Evolutionary conservation across 176 grass and related monocot species (phyloP).

Genomic region (Saccharum spontaneum): DNA sequence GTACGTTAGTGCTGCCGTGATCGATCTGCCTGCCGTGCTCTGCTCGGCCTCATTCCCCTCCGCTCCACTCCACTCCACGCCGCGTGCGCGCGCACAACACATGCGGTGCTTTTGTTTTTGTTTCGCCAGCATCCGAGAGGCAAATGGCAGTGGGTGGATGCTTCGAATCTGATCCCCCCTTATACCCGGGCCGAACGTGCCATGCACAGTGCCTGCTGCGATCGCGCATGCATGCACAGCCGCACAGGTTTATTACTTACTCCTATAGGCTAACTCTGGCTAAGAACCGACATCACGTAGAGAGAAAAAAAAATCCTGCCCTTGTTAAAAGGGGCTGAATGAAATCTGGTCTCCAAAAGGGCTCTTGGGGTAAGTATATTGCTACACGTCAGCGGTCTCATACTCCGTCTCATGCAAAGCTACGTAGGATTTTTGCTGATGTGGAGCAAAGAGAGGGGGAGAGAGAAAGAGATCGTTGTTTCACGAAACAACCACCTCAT

Average conservation of each 20-base stretch:
- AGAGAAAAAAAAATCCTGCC: background rate
- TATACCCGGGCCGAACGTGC: background rate
- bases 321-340: background rate
- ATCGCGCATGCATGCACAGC: background rate
- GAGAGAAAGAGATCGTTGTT: no score
- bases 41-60: no score
- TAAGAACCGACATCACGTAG: background rate
- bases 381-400: no score
- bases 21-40: background rate
- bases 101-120: background rate
- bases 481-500: no score
- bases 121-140: background rate
- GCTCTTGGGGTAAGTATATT: no score
- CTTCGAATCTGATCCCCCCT: conserved; percentile 22
- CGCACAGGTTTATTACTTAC: background rate
- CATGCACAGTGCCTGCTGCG: background rate
- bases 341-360: background rate
- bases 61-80: no score
- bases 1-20: background rate
- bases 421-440: no score
- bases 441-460: no score
- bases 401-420: no score
- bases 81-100: background rate
- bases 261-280: background rate
- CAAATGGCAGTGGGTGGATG: conserved; percentile 3